phyloP scores from a whole-genome alignment of 345 rosid species.

The Cochlearia excelsa region DNA sequence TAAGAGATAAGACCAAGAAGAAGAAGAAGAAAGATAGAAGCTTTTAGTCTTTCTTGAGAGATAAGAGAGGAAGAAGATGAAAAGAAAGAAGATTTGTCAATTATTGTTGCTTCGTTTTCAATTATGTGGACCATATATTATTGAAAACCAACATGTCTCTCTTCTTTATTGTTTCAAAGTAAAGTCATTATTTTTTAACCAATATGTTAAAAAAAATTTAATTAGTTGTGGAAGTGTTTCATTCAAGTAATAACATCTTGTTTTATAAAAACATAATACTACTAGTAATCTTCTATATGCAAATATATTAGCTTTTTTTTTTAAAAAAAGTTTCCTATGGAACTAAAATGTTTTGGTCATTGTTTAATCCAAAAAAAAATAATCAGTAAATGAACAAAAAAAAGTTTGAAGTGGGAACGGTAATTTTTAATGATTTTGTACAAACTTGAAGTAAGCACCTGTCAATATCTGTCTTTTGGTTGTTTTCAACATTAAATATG shows the following conservation, averaged over 20 bases:
- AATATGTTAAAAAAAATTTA: not conserved
- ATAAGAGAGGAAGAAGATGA: slow-evolving; percentile 6
- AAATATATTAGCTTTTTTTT: slow-evolving; percentile 13
- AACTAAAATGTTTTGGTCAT: slow-evolving; percentile 1
- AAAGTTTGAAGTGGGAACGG: not conserved
- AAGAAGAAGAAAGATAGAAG: not conserved
- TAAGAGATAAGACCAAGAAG: not conserved
- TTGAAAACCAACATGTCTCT: slow-evolving; percentile 28
- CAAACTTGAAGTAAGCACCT: slow-evolving; percentile 26
- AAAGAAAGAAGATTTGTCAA: slow-evolving; percentile 30
- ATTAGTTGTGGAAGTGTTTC: not conserved
- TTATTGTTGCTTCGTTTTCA: slow-evolving; percentile 35
- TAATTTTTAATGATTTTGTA: slow-evolving; percentile 20
- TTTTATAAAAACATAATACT: too few relatives aligned
- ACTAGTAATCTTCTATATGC: not conserved
- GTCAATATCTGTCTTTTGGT: slow-evolving; percentile 27
- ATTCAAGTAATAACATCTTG: not conserved
- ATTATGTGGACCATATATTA: slow-evolving; percentile 27
- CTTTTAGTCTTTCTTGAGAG: slow-evolving; percentile 15
- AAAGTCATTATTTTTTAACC: not conserved
- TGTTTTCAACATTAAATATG: slow-evolving; percentile 18
- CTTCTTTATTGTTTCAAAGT: slow-evolving; percentile 11
- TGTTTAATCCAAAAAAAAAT: slow-evolving; percentile 24
- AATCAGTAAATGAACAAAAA: not conserved
- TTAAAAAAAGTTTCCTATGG: too few relatives aligned